Percentiles rank a stretch among this genome's conserved stretches.
Conservation (phyloP, 2,329 filamentous ascomycete species). For the Penicillium sp. region DNA sequence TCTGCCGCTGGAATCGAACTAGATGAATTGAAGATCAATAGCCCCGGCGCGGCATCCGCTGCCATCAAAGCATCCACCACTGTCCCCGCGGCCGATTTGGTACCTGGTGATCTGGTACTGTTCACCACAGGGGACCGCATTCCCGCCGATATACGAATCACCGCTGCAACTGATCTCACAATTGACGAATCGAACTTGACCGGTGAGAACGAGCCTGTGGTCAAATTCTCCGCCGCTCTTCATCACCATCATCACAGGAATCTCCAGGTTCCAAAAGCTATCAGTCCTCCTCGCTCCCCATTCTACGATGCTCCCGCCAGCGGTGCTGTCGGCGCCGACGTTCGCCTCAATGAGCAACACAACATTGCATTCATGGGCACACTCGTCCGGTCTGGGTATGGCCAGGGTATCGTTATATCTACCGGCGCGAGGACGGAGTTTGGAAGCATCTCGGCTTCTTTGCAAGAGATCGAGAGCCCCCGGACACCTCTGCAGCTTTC, state of each 20-base stretch:
- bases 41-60: constrained; percentile 60
- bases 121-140: constrained; percentile 97
- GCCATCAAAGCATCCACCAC: constrained; percentile 76
- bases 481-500: constrained; percentile 90
- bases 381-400: constrained; percentile 89
- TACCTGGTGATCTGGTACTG: constrained; percentile 87
- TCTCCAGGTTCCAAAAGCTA: constrained; percentile 37
- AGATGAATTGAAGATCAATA: constrained; percentile 50
- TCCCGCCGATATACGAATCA: constrained; percentile 93
- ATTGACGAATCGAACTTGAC: constrained; percentile 98
- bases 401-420: constrained; percentile 94
- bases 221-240: constrained; percentile 70
- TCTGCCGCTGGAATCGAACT: constrained; percentile 38
- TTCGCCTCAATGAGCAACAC: constrained; percentile 71
- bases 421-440: constrained; percentile 94
- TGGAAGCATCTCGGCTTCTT: constrained; percentile 89
- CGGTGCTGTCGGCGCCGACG: constrained; percentile 63
- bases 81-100: constrained; percentile 82
- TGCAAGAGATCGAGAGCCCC: constrained; percentile 93
- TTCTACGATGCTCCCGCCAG: constrained; percentile 61
- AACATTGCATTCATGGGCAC: constrained; percentile 99
- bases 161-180: constrained; percentile 81
- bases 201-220: constrained; percentile 91
- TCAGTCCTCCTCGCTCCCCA: constrained; percentile 53
- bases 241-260: constrained; percentile 31